Base-by-base conservation (phyloP, 2,329 filamentous ascomycete species). In the Teratosphaeria gauchensis region DNA sequence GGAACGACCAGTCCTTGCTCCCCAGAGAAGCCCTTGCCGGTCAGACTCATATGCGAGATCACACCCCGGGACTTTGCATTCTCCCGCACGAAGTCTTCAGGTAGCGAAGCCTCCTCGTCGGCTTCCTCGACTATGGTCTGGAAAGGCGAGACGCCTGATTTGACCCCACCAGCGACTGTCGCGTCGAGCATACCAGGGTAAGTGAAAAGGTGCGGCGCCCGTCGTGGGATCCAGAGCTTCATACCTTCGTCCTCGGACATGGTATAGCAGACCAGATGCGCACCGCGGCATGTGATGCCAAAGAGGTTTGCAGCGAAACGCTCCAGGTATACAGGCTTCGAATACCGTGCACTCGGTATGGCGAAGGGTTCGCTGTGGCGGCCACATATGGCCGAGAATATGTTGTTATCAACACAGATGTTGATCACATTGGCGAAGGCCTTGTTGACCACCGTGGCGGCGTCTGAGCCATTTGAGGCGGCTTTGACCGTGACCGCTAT, bases 131-230 rank as follows among this genome's bases (percentile, higher is more conserved):
- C 80, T 56, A 96, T 76, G 71, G 88, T 91, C 69, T 92, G 90
- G 54, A 91, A 86, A 0, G 89, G 88, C 28, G 81, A 80, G 72
- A 96, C 91, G 16, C 86, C 88, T 0, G 89, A 88, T 72, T 87
- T 86, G 64, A 97, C 85, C 0, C 90, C 89, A 2, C 89, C 89
- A 0, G 92, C 94, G 4, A 95, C 94, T 1, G 91, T 91, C 73
- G 97, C 97, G 73, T 99, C 94, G 63, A 99, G 79, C 79, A 96
- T 92, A 24, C 88, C 82, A 0, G 88, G 87, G 69, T 92, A 99
- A 0, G 91, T 96, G 64, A 88, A 84, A 77, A 97, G 97, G 60
- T 79, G 82, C 56, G 78, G 78, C 11, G 90, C 83, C 9, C 94
- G 82, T 51, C 86, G 82, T 3, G 92, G 89, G 1, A 95, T 83